A percentile compares a stretch with the other conserved stretches of the same genome.
These are phyloP conservation scores for Pleurozium schreberi DNA, from an alignment of 225 moss, liverwort and hornwort genomes.

Conservation along the genomic window DNA sequence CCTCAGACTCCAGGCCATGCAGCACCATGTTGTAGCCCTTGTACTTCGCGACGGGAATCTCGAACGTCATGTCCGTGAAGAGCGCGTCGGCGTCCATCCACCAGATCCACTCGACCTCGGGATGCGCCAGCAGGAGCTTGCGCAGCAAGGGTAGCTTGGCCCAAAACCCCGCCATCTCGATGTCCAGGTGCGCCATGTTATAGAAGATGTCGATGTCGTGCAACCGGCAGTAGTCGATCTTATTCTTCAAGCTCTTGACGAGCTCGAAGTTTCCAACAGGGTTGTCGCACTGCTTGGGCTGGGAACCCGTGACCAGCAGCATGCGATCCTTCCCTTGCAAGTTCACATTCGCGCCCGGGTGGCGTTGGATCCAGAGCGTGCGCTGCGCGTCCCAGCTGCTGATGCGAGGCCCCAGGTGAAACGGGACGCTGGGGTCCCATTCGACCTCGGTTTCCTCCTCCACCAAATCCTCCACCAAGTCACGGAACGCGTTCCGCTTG, in stretches of 20 bases:
- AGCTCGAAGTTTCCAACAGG: slow-evolving; percentile 38
- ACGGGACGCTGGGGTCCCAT: slow-evolving; percentile 25
- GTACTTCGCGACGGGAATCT: slow-evolving; percentile 37
- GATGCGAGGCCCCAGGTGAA: slow-evolving; percentile 20
- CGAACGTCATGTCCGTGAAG: slow-evolving; percentile 49
- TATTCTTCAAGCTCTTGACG: slow-evolving; percentile 38
- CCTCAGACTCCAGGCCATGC: slow-evolving; percentile 28
- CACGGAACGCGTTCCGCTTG: slow-evolving; percentile 15
- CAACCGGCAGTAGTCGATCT: slow-evolving; percentile 40
- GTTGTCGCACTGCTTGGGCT: slow-evolving; percentile 32
- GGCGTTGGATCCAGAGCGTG: slow-evolving; percentile 6
- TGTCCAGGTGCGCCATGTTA: slow-evolving; percentile 43
- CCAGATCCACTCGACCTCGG: slow-evolving; percentile 57
- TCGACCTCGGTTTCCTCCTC: slow-evolving; percentile 20
- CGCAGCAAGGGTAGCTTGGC: slow-evolving; percentile 39
- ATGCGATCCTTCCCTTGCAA: slow-evolving; percentile 24
- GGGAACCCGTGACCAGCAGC: slow-evolving; percentile 44
- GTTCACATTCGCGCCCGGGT: slow-evolving; percentile 10
- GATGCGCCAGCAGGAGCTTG: slow-evolving; percentile 32
- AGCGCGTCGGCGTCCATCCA: slow-evolving; percentile 60
- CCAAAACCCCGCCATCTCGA: slow-evolving; percentile 53
- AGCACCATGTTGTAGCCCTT: slow-evolving; percentile 31
- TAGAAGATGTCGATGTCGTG: slow-evolving; percentile 52
- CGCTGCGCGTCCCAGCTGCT: slow-evolving; percentile 36
- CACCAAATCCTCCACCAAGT: slow-evolving; percentile 10